Evolutionary conservation across 768 basidiomycete species (phyloP).

Genomic region (Cystoderma amianthinum): DNA sequence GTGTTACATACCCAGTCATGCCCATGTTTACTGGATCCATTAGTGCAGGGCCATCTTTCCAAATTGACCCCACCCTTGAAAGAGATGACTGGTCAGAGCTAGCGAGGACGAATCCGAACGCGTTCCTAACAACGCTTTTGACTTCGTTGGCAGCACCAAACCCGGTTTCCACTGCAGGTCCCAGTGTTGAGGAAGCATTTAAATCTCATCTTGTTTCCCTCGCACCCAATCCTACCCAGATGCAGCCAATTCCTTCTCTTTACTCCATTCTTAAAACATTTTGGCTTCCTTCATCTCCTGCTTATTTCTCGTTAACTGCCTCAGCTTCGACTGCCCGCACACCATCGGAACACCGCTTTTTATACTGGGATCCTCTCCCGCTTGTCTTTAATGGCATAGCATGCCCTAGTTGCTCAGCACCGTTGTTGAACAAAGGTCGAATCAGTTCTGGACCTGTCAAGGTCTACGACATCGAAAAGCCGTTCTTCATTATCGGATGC

Average conservation of each 20-base stretch:
- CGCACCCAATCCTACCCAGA: constrained; percentile 37
- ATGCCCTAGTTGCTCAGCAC: constrained; percentile 57
- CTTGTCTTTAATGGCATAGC: constrained; percentile 78
- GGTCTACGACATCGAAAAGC: constrained; percentile 72
- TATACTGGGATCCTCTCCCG: constrained; percentile 86
- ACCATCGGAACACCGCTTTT: constrained; percentile 67
- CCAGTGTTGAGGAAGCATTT: constrained; percentile 71
- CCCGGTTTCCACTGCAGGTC: constrained; percentile 51
- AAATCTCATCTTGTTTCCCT: constrained; percentile 68
- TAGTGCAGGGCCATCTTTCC: constrained; percentile 20
- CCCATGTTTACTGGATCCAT: constrained; percentile 16
- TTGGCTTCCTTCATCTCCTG: constrained; percentile 75
- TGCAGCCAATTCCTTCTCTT: constrained; percentile 55
- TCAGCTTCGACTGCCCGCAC: constrained; percentile 63
- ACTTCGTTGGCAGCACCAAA: constrained; percentile 55
- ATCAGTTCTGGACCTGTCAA: constrained; percentile 73
- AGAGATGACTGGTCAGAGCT: constrained; percentile 63
- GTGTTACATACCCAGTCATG: constrained; percentile 15
- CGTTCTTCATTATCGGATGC: constrained; percentile 83
- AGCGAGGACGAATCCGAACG: constrained; percentile 45
- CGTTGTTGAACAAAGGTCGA: constrained; percentile 61
- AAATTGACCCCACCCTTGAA: constrained; percentile 48
- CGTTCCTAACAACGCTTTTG: constrained; percentile 52
- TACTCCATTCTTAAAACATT: constrained; percentile 80
- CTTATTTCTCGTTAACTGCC: constrained; percentile 71